phyloP scores from a whole-genome alignment of 1,139 yeast species.

The Yamadazyma dendronema region DNA sequence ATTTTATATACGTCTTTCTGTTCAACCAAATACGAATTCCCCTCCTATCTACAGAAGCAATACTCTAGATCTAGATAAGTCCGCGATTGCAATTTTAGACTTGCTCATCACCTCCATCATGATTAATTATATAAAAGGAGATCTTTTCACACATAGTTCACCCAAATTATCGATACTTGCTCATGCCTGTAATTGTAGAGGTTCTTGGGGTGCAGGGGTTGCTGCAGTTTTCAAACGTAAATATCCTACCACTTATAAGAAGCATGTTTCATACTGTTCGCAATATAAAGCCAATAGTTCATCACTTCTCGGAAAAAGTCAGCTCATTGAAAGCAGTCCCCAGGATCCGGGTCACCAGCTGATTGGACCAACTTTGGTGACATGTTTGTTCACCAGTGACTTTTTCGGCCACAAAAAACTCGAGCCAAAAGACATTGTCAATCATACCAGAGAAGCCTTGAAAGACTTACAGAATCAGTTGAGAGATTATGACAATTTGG shows the following conservation, averaged over 20 bases:
- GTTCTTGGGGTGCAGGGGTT: conserved; percentile 85
- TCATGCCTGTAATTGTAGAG: conserved; percentile 79
- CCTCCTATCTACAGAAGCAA: too few relatives aligned
- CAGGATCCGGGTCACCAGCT: conserved; percentile 27
- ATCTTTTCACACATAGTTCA: conserved; percentile 45
- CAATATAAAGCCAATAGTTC: conserved; percentile 22
- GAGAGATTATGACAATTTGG: conserved; percentile 14
- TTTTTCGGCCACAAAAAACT: conserved; percentile 27
- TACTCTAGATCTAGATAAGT: too few relatives aligned
- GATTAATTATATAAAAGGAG: conserved; percentile 52
- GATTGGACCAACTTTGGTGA: conserved; percentile 37
- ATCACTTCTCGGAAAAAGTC: conserved; percentile 52
- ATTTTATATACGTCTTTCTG: too few relatives aligned
- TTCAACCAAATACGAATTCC: too few relatives aligned
- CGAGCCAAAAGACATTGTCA: conserved; percentile 39
- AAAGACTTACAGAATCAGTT: conserved; percentile 43
- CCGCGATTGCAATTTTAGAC: too few relatives aligned
- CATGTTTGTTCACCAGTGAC: conserved; percentile 71
- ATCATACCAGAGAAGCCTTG: conserved; percentile 49
- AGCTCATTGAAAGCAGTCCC: conserved; percentile 38
- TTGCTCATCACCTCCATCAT: too few relatives aligned
- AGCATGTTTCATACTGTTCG: conserved; percentile 50
- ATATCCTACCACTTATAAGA: conserved; percentile 51
- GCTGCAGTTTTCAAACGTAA: conserved; percentile 51
- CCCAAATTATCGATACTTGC: conserved; percentile 43